A percentile compares a stretch with the other conserved stretches of the same genome.
phyloP scores from a whole-genome alignment of 1,139 yeast genomes.

The Lodderomyces parapsilosis region DNA sequence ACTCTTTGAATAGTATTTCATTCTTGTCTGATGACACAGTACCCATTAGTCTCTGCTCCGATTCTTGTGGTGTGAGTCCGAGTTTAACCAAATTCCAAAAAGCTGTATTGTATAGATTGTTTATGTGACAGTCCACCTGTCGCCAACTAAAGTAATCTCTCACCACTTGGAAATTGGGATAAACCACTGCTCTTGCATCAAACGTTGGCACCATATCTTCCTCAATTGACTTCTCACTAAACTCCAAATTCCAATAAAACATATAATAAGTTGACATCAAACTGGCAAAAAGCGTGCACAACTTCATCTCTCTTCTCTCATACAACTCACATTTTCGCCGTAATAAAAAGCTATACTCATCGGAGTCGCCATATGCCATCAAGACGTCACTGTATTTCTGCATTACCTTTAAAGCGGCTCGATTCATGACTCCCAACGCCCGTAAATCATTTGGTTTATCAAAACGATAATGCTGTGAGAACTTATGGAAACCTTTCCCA shows the following conservation, averaged over 20 bases:
- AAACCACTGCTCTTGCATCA: constrained; percentile 87
- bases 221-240: constrained; percentile 42
- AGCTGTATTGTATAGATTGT: constrained; percentile 87
- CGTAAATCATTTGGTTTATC: constrained; percentile 81
- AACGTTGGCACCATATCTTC: constrained; percentile 65
- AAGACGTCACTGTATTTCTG: constrained; percentile 65
- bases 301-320: constrained; percentile 78
- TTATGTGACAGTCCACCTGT: constrained; percentile 95
- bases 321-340: constrained; percentile 61
- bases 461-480: constrained; percentile 71
- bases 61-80: constrained; percentile 70
- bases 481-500: constrained; percentile 91
- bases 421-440: constrained; percentile 80
- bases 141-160: constrained; percentile 93
- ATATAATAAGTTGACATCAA: constrained; percentile 78
- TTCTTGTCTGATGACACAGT: constrained; percentile 83
- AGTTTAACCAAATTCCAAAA: constrained; percentile 89
- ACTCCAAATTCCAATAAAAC: constrained; percentile 60
- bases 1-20: constrained; percentile 74
- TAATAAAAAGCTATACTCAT: constrained; percentile 84
- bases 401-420: constrained; percentile 69
- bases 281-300: constrained; percentile 79
- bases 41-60: constrained; percentile 71
- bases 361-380: constrained; percentile 92
- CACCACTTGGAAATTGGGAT: constrained; percentile 62